phyloP scores from a whole-genome alignment of 164 flowering plant species.

The Hamamelis virginiana region DNA sequence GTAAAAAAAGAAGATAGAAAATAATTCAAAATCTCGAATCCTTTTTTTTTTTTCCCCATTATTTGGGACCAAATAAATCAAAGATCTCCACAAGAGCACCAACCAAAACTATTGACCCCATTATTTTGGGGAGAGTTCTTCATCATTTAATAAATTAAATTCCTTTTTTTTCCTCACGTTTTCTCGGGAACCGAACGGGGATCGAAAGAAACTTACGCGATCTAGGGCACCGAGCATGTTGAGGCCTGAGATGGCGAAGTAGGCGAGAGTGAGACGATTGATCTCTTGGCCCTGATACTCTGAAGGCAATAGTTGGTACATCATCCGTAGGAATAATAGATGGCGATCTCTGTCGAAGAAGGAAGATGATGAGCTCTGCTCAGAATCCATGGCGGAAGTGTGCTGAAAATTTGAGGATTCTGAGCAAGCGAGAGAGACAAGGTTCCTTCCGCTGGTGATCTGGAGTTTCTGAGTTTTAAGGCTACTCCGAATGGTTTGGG shows the following conservation, averaged over 20 bases:
- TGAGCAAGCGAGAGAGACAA: no score
- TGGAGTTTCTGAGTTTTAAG: no score
- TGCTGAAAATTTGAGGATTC: slow-evolving; percentile 5
- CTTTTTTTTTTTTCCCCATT: no score
- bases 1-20: no score
- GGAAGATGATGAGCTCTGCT: neutral
- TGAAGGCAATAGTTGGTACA: slow-evolving; percentile 58
- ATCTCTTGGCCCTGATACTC: slow-evolving; percentile 78
- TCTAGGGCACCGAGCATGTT: slow-evolving; percentile 66
- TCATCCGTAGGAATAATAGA: slow-evolving; percentile 60
- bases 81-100: no score
- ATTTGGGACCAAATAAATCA: neutral
- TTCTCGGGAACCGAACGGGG: slow-evolving; percentile 1
- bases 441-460: no score
- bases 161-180: neutral
- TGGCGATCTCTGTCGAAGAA: slow-evolving; percentile 72
- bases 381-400: slow-evolving; percentile 18
- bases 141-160: no score
- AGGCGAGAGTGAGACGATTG: slow-evolving; percentile 89
- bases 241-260: slow-evolving; percentile 82
- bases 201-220: slow-evolving; percentile 35
- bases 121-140: no score
- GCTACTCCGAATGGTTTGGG: no score
- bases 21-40: no score
- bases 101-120: no score